Base-by-base conservation (phyloP, 2,329 filamentous ascomycete genomes). In the Chrysoporthe puriensis region DNA sequence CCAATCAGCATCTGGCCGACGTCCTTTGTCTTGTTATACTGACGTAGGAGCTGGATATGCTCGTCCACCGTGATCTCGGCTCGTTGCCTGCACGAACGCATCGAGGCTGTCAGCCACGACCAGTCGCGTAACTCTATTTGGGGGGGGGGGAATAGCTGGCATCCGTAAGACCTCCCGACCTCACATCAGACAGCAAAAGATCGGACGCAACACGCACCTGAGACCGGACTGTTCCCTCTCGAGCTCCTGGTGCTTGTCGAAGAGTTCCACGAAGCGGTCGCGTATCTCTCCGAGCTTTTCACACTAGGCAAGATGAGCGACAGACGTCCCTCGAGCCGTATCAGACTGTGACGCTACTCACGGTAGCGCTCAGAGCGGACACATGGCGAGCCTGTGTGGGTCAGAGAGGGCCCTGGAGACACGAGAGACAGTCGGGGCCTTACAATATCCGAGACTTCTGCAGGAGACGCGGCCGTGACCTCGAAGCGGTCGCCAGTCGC, bases 21-120 rank as follows among this genome's bases (percentile, higher is more conserved):
- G 40, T 80, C 79, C 52, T 79, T 79, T 54, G 78, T 72, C 40
- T 79, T 76, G 72, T 80, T 80, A 73, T 80, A 80, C 50, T 77
- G 72, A 43, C 74, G 73, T 18, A 80, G 71, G 1, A 73, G 71
- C 34, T 66, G 62, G 56, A 77, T 77, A 60, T 75, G 74, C 2
- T 69, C 64, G 14, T 73, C 64, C 6, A 75, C 70, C 0, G 70
- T 75, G 16, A 40, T 44, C 6, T 73, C 69, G 9, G 74, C 62
- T 1, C 70, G 64, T 32, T 73, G 72, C 9, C 74, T 44, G 21
- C 50, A 36, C 62, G 18, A n/a, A 14, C 11, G 1, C 32, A 57
- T 6, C 2, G 54, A 36, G 34, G 14, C 13, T 18, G 54, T 57
- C 54, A 57, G 54, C 18, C 18, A 40, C 4, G 18, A 13, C 7